Conservation (phyloP, 176 grass and related monocot species). For the Chloris gayana region DNA sequence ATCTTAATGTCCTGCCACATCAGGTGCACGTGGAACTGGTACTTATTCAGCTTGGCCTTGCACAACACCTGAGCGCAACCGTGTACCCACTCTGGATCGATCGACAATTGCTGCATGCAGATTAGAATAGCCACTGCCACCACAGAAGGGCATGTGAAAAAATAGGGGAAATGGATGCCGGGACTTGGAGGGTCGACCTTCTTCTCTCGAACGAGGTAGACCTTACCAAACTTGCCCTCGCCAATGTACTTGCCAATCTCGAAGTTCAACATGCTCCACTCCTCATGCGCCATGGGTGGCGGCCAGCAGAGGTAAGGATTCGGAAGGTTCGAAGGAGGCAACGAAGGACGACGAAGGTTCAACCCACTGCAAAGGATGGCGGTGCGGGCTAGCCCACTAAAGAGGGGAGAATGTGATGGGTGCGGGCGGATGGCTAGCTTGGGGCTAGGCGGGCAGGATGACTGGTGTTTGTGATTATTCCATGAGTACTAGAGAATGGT, state of each 20-base stretch:
- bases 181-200: conserved; percentile 42
- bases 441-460: no score
- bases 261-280: conserved; percentile 76
- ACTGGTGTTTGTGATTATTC: no score
- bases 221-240: conserved; percentile 91
- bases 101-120: background rate
- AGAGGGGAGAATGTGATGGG: no score
- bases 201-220: conserved; percentile 85
- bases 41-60: conserved; percentile 86
- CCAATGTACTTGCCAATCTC: conserved; percentile 75
- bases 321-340: no score
- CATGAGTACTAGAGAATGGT: no score
- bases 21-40: conserved; percentile 74
- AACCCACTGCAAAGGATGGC: no score
- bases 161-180: background rate
- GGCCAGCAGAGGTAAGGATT: no score
- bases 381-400: no score
- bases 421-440: no score
- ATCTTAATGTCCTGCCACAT: conserved; percentile 84
- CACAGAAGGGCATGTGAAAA: background rate
- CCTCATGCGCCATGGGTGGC: conserved; percentile 29
- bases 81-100: conserved; percentile 64
- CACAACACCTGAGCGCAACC: conserved; percentile 75
- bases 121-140: conserved; percentile 4
- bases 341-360: no score